Evolutionary conservation across 495 filamentous ascomycete species (phyloP).

Genomic region (Pyrenopolyporus hunteri): DNA sequence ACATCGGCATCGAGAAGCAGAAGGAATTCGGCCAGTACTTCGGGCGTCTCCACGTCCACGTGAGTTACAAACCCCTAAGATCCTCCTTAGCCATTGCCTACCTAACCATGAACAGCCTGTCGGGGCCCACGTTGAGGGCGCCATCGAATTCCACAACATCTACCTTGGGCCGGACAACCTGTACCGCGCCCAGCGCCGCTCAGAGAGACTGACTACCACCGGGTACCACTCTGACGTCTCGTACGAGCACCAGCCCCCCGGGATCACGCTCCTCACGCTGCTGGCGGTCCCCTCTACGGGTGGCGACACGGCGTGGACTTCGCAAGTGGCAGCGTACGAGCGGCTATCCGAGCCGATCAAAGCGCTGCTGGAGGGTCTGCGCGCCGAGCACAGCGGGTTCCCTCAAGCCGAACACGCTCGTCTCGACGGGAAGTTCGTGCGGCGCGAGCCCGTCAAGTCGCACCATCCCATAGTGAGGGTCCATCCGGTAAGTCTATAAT

Average conservation of each 20-base stretch:
- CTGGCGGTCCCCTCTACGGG: constrained; percentile 74
- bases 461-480: constrained; percentile 75
- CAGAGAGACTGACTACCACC: constrained; percentile 54
- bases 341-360: constrained; percentile 71
- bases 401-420: constrained; percentile 71
- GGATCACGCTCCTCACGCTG: constrained; percentile 74
- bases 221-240: constrained; percentile 60
- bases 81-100: background rate
- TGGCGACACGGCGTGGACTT: constrained; percentile 78
- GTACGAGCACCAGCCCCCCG: constrained; percentile 79
- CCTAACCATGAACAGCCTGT: constrained; percentile 42
- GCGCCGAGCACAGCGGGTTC: constrained; percentile 73
- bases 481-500: constrained; percentile 56
- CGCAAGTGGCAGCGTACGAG: constrained; percentile 76
- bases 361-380: constrained; percentile 71
- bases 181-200: constrained; percentile 50
- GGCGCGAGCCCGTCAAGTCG: constrained; percentile 68
- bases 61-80: constrained; percentile 21
- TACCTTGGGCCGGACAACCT: constrained; percentile 57
- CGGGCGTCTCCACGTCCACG: constrained; percentile 69
- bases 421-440: constrained; percentile 65
- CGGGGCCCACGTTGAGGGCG: constrained; percentile 51
- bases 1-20: constrained; percentile 66
- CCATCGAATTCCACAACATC: constrained; percentile 55
- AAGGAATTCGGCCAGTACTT: constrained; percentile 70